Evolutionary conservation across 306 rosid species (phyloP), one percentile per base, ranked within the genome.

Genomic region (Gleditsia sinensis): DNA sequence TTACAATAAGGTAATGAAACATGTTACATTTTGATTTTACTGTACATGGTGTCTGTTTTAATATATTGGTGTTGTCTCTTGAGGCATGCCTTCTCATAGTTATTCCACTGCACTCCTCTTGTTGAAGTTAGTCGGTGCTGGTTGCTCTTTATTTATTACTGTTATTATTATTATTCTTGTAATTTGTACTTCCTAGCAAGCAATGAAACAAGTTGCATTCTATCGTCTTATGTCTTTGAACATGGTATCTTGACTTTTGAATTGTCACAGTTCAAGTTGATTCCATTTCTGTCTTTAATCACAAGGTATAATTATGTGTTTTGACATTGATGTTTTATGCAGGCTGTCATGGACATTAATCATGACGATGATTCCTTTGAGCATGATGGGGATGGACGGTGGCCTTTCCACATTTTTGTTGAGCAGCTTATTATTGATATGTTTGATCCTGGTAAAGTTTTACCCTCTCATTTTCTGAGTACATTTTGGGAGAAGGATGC

Each of bases 371-470:
- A 91, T 42, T 80, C 81, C 75, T 70, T 79, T 75, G 97, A 91
- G 65, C 87, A 85, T 42, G 94, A 86, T 45, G 93, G 86, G 59
- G 92, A 89, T 28, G 96, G 91, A 37, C 88, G 83, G 70, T 94
- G 98, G 98, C 98, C 96, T 80, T 91, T 94, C 78, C 88, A 80
- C 63, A 81, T 82, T 74, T 91, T 91, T 72, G 91, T 90, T 23
- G 98, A 94, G 81, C 97, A 91, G 77, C 91, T 94, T 71, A 84
- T 94, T 71, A 78, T 91, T 69, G 98, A 91, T 78, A 91, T 94
- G 91, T 94, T 94, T 77, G 96, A 91, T 87, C 91, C 96, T 81
- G 94, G 98, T 94, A 86, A 85, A 78, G 30, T 63, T 39, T 20
- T 48, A 32, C 28, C 13, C 23, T 50, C 48, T 14, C 43, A 33